Evolutionary conservation across 805 yeast species (phyloP), one percentile per base, ranked within the genome.

Genomic region (Candida verbasci): DNA sequence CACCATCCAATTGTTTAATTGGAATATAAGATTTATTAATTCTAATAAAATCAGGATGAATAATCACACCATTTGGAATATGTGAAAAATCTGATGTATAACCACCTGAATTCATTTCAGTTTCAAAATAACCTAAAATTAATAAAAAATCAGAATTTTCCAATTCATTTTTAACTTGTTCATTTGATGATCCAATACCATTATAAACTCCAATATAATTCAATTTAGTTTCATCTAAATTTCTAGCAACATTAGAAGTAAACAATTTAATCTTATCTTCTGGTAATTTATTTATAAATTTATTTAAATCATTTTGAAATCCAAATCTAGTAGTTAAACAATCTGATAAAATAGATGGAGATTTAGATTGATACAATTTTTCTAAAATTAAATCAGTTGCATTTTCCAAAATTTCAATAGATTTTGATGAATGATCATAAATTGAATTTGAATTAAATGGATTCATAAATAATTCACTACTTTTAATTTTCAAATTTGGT

Each of bases 301-400:
- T 48, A 42, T 74, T 69, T 35, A 82, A 62, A 17, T 60, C 46
- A 1, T 54, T 46, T 14, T 70, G 70, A 21, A 68, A 62, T 11
- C 72, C 70, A 48, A 70, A 82, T 42, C 96, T 73, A 37, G 78
- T 77, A 5, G 82, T 72, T 38, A 86, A 67, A 10, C 79, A 70
- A 57, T 89, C 97, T 15, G 77, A 86, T 27, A 88, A 52, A 20
- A 89, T 58, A 3, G 82, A 74, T 6, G 96, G 93, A 11, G 62
- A 69, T 37, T 62, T 48, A 12, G 88, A 55, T 1, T 56, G 37
- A 53, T 82, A 75, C 12, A 89, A 47, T 37, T 58, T 70, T 4
- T 60, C 49, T 33, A 83, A 58, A 31, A 86, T 74, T 9, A 38
- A 28, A 9, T 44, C 49, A 6, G 60, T 52, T 3, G 65, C 31